Evolutionary conservation across 2,329 filamentous ascomycete species (phyloP), one percentile per base, ranked within the genome.

Genomic region (Moelleriella libera): DNA sequence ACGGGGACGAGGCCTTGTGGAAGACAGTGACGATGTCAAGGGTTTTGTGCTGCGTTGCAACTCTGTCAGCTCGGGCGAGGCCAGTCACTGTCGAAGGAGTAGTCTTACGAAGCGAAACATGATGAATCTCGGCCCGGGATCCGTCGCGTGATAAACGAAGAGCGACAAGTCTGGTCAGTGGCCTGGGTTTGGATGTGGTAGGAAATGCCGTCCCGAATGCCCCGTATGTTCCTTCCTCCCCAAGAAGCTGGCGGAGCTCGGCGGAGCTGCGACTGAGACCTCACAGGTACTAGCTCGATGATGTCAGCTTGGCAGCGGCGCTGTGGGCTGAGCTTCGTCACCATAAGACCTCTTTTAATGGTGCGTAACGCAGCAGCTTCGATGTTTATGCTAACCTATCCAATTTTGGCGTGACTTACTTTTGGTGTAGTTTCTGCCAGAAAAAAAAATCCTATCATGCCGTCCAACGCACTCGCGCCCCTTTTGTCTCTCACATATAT

Each of bases 11-110:
- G 49, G 90, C 78, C 66, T 86, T 85, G 76, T 96, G 89, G 75
- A 97, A 98, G 72, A 98, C 82, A 51, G 90, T 97, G 63, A 97
- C 80, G 55, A 94, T 86, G 71, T 97, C 89, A 65, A 86, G 76
- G 55, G 83, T 76, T 74, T 88, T 89, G 68, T 74, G 78, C 84
- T 88, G 59, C 14, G 14, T n/a, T 7, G 11, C 6, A 41, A 21
- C 9, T 37, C 21, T 8, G 34, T 37, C 34, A 37, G 34, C 34
- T 37, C 12, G 34, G 34, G 12, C 8, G 12, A 14, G n/a, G 10
- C 21, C 9, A 42, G 14, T 5, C 9, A 14, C 9, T 8, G 40
- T 12, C 10, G 40, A 14, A 3, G 5, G 6, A 2, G 14, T 31
- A 10, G 14, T 45, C 55, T 51, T 43, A 58, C 56, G 34, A 58